Evolutionary conservation across 441 rosid genomes (phyloP).

Genomic region (Flueggea neowawraea): DNA sequence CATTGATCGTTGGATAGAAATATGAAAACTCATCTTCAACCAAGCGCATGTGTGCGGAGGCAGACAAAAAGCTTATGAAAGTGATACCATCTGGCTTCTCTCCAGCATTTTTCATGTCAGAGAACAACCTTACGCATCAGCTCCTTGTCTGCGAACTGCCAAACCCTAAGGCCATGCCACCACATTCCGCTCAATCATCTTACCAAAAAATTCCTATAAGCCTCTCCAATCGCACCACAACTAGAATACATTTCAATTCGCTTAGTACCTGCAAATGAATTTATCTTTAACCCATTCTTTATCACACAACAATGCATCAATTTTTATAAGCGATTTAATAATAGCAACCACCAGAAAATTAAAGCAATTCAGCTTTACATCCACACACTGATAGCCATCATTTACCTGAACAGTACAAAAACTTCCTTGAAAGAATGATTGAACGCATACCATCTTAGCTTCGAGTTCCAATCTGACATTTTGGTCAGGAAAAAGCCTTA

Average conservation of each 20-base stretch:
- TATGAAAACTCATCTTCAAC: conserved; percentile 52
- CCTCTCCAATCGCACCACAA: conserved; percentile 26
- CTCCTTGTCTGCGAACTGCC: conserved; percentile 52
- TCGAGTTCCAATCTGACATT: conserved; percentile 47
- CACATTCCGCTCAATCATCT: conserved; percentile 49
- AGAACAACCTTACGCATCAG: conserved; percentile 44
- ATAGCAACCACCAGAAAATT: conserved; percentile 50
- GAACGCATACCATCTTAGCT: conserved; percentile 37
- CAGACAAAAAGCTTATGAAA: conserved; percentile 47
- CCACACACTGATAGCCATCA: conserved; percentile 27
- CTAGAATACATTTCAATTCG: conserved; percentile 51
- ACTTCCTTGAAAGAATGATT: conserved; percentile 26
- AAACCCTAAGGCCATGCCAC: conserved; percentile 58
- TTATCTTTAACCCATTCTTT: conserved; percentile 43
- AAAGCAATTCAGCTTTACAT: conserved; percentile 40
- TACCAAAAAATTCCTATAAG: conserved; percentile 42
- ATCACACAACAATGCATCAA: conserved; percentile 47
- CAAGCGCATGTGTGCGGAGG: conserved; percentile 55
- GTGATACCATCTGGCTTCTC: conserved; percentile 51
- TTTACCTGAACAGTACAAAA: conserved; percentile 29
- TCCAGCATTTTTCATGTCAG: conserved; percentile 37
- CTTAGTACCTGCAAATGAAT: conserved; percentile 36
- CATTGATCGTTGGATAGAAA: conserved; percentile 41
- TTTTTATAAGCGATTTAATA: conserved; percentile 33
- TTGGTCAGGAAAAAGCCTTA: too few species aligned